Percentiles rank a stretch among this genome's conserved stretches.
Conservation (phyloP, 225 moss, liverwort and hornwort species). For the Ulota crispa region DNA sequence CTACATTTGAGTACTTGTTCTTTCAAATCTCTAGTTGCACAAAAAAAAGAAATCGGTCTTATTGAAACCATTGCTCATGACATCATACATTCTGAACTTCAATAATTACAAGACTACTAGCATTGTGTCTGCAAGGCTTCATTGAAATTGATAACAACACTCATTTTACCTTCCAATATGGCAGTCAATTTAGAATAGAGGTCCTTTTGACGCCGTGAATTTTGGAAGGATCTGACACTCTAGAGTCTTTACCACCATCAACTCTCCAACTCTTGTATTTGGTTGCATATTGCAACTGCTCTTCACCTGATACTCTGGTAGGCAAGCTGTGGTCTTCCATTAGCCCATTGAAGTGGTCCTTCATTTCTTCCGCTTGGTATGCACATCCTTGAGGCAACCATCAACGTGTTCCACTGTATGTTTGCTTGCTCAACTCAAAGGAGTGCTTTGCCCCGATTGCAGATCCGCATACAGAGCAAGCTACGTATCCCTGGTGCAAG, state of each 20-base stretch:
- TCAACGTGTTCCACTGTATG: background rate
- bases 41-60: too few relatives aligned
- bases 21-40: too few relatives aligned
- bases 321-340: background rate
- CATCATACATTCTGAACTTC: too few relatives aligned
- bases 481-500: background rate
- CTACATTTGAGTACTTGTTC: too few relatives aligned
- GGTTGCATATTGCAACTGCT: background rate
- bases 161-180: too few relatives aligned
- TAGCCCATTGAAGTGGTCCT: background rate
- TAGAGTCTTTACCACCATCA: background rate
- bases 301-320: too few relatives aligned
- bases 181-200: too few relatives aligned
- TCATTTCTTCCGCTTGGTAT: background rate
- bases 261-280: background rate
- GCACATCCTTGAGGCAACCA: background rate
- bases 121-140: too few relatives aligned
- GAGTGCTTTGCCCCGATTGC: background rate
- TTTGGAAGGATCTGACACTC: background rate
- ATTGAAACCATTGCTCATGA: too few relatives aligned
- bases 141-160: too few relatives aligned
- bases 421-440: background rate
- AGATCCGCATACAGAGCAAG: background rate
- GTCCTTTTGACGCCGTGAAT: background rate
- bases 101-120: too few relatives aligned